A percentile compares a stretch with the other conserved stretches of the same genome.
phyloP scores from a whole-genome alignment of 345 rosid species.

The Populus ilicifolia region DNA sequence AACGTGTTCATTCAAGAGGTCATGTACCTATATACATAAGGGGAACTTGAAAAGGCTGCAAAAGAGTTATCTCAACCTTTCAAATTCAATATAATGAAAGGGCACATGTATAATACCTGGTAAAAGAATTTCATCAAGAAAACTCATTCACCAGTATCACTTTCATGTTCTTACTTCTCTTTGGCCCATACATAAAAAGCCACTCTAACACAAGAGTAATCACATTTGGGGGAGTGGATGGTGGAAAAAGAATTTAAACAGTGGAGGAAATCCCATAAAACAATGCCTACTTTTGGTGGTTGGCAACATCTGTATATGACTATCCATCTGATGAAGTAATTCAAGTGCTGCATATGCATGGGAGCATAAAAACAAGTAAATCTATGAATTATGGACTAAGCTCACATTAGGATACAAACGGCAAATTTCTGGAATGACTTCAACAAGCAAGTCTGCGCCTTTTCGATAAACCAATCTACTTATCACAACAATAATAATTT shows the following conservation, averaged over 20 bases:
- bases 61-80: not conserved
- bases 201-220: not conserved
- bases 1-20: not conserved
- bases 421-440: constrained; percentile 91
- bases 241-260: not conserved
- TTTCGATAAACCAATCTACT: constrained; percentile 94
- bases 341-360: not conserved
- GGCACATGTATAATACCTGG: not conserved
- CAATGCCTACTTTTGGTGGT: not conserved
- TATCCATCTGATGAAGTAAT: not conserved
- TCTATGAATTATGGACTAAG: constrained; percentile 4
- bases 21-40: not conserved
- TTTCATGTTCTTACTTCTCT: not conserved
- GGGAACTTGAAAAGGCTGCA: not conserved
- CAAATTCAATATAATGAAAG: not conserved
- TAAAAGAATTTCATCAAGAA: not conserved
- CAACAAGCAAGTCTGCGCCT: constrained; percentile 94
- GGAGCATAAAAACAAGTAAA: not conserved
- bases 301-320: not conserved
- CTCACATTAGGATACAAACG: constrained; percentile 70
- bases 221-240: not conserved
- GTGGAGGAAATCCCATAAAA: not conserved
- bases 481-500: constrained; percentile 78
- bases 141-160: not conserved
- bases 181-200: not conserved